A percentile compares a stretch with the other conserved stretches of the same genome.
Evolutionary conservation across 2,329 filamentous ascomycete species (phyloP).

Genomic region (Alternaria rosae): DNA sequence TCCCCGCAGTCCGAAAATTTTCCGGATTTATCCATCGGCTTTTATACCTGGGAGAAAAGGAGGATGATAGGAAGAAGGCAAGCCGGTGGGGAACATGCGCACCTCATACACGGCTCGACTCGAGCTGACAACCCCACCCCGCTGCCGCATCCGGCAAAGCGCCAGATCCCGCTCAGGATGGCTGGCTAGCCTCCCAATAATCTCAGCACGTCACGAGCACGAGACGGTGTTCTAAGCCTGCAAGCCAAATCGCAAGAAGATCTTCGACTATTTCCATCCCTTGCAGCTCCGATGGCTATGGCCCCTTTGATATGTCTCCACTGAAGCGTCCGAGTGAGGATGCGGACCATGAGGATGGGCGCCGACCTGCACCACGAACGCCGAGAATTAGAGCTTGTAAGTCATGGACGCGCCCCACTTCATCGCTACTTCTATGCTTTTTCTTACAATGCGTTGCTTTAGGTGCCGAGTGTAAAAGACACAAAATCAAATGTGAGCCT

Average conservation of each 20-base stretch:
- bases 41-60: neutral
- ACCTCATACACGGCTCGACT: neutral
- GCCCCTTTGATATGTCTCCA: conserved; percentile 73
- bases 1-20: neutral
- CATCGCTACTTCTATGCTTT: neutral
- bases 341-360: conserved; percentile 37
- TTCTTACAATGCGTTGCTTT: neutral
- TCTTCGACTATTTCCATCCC: conserved; percentile 11
- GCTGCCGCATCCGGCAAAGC: neutral
- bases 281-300: conserved; percentile 55
- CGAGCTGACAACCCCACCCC: neutral
- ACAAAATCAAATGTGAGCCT: conserved; percentile 47
- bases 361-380: conserved; percentile 34
- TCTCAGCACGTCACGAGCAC: conserved; percentile 9
- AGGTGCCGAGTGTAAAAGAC: conserved; percentile 47
- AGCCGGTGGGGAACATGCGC: neutral
- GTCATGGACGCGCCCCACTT: conserved; percentile 6
- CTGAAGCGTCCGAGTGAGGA: conserved; percentile 42
- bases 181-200: conserved; percentile 4
- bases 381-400: conserved; percentile 39
- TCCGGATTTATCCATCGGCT: neutral
- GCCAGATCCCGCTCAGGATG: neutral
- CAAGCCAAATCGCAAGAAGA: conserved; percentile 9
- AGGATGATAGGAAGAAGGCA: neutral
- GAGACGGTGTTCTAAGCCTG: neutral